phyloP scores from a whole-genome alignment of 495 filamentous ascomycete genomes.

The Massariosphaeria phaeospora region DNA sequence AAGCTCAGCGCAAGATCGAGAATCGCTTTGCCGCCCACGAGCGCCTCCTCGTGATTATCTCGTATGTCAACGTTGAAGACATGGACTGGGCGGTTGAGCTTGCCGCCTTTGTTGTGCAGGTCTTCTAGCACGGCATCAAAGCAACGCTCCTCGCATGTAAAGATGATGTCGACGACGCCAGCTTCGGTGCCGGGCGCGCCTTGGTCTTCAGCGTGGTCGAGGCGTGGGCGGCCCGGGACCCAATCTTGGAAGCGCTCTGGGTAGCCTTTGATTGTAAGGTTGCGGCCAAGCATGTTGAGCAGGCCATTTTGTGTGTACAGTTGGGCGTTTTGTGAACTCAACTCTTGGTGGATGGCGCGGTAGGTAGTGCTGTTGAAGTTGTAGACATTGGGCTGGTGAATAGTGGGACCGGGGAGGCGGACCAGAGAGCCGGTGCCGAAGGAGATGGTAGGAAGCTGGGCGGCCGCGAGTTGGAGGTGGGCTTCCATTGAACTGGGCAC shows the following conservation, averaged over 20 bases:
- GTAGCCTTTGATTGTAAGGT: constrained; percentile 84
- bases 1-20: constrained; percentile 83
- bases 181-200: constrained; percentile 67
- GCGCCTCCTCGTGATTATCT: constrained; percentile 95
- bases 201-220: constrained; percentile 46
- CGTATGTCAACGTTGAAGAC: constrained; percentile 98
- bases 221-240: constrained; percentile 76
- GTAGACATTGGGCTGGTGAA: constrained; percentile 94
- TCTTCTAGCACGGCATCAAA: constrained; percentile 99
- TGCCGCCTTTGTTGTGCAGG: constrained; percentile 72
- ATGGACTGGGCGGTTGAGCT: constrained; percentile 86
- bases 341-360: constrained; percentile 82
- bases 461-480: constrained; percentile 79
- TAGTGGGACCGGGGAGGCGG: constrained; percentile 85
- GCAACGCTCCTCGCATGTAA: constrained; percentile 97
- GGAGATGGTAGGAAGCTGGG: constrained; percentile 90
- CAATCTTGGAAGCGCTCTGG: constrained; percentile 99
- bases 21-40: constrained; percentile 86
- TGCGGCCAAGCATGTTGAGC: constrained; percentile 91
- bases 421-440: constrained; percentile 97
- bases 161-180: constrained; percentile 87
- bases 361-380: constrained; percentile 94
- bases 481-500: constrained; percentile 83
- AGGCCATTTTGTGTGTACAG: constrained; percentile 90
- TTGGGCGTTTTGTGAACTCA: constrained; percentile 75